Conservation (phyloP, 1,284 basidiomycete species). For the Caloboletus firmus region DNA sequence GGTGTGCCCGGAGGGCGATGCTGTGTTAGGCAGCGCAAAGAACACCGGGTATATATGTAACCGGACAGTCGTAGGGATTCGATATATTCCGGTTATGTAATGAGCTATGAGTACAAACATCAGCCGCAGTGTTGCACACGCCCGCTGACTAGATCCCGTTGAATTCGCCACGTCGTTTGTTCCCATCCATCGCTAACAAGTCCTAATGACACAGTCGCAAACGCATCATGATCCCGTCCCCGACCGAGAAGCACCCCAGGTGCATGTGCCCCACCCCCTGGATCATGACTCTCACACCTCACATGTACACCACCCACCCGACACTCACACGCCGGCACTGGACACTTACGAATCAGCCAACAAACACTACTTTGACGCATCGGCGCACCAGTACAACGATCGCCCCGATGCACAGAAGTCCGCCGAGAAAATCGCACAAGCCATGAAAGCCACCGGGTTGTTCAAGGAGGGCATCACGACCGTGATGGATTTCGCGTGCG, state of each 20-base stretch:
- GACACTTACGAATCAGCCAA: conserved; percentile 20
- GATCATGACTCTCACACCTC: neutral
- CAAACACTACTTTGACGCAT: conserved; percentile 24
- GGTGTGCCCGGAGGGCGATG: too few species aligned
- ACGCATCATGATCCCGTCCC: neutral
- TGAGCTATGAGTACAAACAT: too few species aligned
- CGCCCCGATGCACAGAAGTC: conserved; percentile 25
- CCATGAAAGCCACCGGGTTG: conserved; percentile 46
- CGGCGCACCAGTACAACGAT: conserved; percentile 29
- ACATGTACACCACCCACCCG: neutral
- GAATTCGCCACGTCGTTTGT: neutral
- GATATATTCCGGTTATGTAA: too few species aligned
- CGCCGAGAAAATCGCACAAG: conserved; percentile 39
- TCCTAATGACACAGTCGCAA: neutral
- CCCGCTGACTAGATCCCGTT: too few species aligned
- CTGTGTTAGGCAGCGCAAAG: too few species aligned
- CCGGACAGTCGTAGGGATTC: too few species aligned
- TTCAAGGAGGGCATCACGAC: conserved; percentile 57
- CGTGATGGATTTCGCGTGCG: conserved; percentile 72
- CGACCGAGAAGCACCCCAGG: neutral
- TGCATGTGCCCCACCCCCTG: neutral
- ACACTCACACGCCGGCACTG: too few species aligned
- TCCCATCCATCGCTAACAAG: neutral
- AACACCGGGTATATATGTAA: too few species aligned
- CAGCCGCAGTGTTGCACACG: too few species aligned